Evolutionary conservation across 2,329 filamentous ascomycete species (phyloP), one percentile per base, ranked within the genome.

Genomic region (Biscogniauxia marginata): DNA sequence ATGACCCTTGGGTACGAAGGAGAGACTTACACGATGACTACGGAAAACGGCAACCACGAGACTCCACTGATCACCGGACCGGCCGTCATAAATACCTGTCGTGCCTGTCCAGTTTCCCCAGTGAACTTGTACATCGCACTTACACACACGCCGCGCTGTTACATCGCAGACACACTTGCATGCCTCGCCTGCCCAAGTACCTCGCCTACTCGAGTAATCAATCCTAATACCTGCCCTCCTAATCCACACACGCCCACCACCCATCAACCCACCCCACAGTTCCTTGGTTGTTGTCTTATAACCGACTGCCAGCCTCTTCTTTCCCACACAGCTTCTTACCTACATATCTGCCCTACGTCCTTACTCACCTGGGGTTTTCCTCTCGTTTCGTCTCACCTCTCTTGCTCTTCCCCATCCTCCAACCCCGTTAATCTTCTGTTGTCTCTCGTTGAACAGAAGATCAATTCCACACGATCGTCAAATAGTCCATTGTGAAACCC

Each of bases 391-490:
- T 22, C 20, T 46, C 18, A 30, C 25, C 18, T 30, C 19, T 16
- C 22, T 30, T 20, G 21, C 22, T 20, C 23, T 49, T 23, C 24
- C 48, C 20, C 23, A 23, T 23, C 16, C 20, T 21, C 18, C 23
- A 23, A 25, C 23, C 5, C 9, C 30, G n/a, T n/a, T 16, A 39
- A 23, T 24, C 44, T 52, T 52, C 50, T 52, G 50, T 52, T 52
- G 50, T 52, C 50, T 52, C 44, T 52, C 50, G 50, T 34, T 52
- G 50, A 52, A 24, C 50, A 52, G 50, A 47, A 52, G 44, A 46
- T 21, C 18, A 9, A 20, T 49, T 30, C 46, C 16, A 49, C 11
- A 4, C 4, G 22, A 1, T 25, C 24, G 24, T 25, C 9, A 18
- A 23, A 7, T 22, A 49, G 11, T 49, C 22, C 16, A 19, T 22